Conservation (phyloP, 1,139 yeast species). For the Zygosaccharomyces pseudobailii region DNA sequence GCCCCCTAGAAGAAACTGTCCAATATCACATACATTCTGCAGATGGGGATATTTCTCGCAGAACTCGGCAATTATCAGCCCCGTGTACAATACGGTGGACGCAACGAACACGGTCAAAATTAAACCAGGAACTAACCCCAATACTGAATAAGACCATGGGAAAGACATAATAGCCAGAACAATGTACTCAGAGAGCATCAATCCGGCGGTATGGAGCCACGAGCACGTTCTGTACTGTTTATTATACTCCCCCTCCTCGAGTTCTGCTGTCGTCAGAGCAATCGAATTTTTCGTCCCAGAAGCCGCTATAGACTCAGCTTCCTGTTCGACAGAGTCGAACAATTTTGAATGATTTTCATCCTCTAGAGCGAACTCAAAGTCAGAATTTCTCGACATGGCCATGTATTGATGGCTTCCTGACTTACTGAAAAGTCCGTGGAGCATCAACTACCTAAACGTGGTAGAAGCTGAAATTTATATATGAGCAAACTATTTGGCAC, state of each 20-base stretch:
- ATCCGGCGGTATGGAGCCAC: conserved; percentile 55
- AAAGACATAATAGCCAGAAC: conserved; percentile 60
- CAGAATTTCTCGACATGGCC: background rate
- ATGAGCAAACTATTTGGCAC: background rate
- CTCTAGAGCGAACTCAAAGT: background rate
- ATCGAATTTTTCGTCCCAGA: background rate
- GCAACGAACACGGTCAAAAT: conserved; percentile 51
- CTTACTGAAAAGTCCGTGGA: background rate
- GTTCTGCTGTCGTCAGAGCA: conserved; percentile 13
- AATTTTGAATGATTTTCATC: background rate
- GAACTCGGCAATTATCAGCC: conserved; percentile 49
- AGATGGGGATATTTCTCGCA: conserved; percentile 51
- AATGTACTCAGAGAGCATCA: conserved; percentile 55
- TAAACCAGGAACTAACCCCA: conserved; percentile 56
- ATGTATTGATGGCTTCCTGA: background rate
- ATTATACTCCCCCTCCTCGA: conserved; percentile 31
- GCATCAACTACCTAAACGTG: background rate
- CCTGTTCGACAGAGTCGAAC: background rate
- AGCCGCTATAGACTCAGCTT: background rate
- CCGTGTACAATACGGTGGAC: conserved; percentile 50
- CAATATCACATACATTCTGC: conserved; percentile 54
- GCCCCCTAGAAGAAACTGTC: conserved; percentile 52
- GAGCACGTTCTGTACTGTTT: conserved; percentile 52
- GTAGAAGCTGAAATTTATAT: background rate
- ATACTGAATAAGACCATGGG: conserved; percentile 59